Percentiles rank a stretch among this genome's conserved stretches.
Conservation (phyloP, 495 filamentous ascomycete species). For the Umbilicaria muhlenbergii region DNA sequence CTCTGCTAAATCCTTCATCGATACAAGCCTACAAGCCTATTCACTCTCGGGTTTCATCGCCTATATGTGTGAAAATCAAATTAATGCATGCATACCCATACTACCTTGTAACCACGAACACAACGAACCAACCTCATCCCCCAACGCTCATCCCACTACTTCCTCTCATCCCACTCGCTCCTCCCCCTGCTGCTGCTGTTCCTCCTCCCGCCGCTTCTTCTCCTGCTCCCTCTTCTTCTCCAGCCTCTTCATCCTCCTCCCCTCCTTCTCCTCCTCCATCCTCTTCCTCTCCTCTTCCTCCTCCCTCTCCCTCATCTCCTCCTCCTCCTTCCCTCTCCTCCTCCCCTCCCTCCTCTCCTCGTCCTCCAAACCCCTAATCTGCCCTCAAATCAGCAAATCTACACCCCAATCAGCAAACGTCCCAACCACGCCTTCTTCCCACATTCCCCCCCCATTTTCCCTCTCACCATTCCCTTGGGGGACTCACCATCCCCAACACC, state of each 20-base stretch:
- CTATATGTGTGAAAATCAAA: no score
- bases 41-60: no score
- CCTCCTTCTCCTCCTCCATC: conserved; percentile 1
- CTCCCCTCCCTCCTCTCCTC: conserved; percentile 8
- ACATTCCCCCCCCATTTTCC: no score
- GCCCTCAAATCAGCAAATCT: neutral
- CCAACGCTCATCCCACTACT: no score
- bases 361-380: conserved; percentile 5
- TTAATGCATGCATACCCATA: no score
- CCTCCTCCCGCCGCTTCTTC: conserved; percentile 3
- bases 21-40: no score
- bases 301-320: conserved; percentile 5
- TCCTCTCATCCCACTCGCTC: neutral
- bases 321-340: conserved; percentile 3
- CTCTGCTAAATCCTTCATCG: no score
- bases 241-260: neutral
- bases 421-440: no score
- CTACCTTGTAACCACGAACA: no score
- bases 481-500: conserved; percentile 19
- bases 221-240: conserved; percentile 8
- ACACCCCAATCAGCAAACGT: no score
- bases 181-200: no score
- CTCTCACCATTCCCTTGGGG: neutral
- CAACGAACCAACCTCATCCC: no score
- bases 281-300: neutral